Conservation (phyloP, 495 filamentous ascomycete genomes). For the Daldinia caldariorum region DNA sequence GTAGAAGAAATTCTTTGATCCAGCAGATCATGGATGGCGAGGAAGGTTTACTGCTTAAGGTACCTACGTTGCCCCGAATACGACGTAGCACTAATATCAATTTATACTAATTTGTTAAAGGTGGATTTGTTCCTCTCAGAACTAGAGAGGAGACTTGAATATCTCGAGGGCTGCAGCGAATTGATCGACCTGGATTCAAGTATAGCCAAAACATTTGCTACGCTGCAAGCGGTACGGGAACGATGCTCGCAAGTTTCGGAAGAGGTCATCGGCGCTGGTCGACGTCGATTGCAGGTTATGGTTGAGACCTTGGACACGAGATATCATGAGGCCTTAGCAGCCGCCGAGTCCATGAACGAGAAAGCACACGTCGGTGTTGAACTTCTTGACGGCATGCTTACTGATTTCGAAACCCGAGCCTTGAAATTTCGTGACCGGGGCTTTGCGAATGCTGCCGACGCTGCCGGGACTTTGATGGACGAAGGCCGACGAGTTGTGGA, state of each 20-base stretch:
- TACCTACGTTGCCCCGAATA: constrained; percentile 45
- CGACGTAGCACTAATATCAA: background rate
- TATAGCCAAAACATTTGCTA: constrained; percentile 81
- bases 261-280: constrained; percentile 87
- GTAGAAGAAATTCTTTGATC: constrained; percentile 68
- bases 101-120: constrained; percentile 53
- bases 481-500: constrained; percentile 78
- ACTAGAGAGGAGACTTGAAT: constrained; percentile 84
- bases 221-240: constrained; percentile 85
- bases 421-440: constrained; percentile 67
- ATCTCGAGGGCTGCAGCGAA: constrained; percentile 88
- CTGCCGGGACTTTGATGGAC: constrained; percentile 69
- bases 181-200: constrained; percentile 78
- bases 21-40: constrained; percentile 70
- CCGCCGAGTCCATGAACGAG: constrained; percentile 86
- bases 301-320: constrained; percentile 92
- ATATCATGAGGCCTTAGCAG: constrained; percentile 87
- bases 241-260: constrained; percentile 92
- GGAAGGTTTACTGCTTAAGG: constrained; percentile 73
- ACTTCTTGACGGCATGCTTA: constrained; percentile 82
- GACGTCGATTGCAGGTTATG: constrained; percentile 82
- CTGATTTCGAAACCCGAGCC: constrained; percentile 85
- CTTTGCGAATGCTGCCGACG: constrained; percentile 69
- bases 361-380: constrained; percentile 89
- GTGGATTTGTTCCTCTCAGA: constrained; percentile 91